Base-by-base conservation (phyloP, 495 filamentous ascomycete species). In the Neurospora sp. region DNA sequence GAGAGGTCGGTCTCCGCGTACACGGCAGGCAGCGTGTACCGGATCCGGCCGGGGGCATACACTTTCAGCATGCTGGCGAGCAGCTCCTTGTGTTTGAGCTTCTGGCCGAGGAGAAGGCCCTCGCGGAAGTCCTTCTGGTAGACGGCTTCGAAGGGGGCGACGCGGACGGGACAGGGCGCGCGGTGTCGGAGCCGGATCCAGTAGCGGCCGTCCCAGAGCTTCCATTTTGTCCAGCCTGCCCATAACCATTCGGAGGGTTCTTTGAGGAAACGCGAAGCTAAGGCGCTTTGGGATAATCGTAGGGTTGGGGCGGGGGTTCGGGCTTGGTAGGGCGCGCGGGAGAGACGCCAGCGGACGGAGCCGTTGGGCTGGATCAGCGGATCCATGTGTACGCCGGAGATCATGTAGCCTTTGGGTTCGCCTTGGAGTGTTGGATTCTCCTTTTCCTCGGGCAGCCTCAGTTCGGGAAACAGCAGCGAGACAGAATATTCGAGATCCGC, bases 171-270 rank as follows among this genome's bases (percentile, higher is more conserved):
- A 71, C 75, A 75, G 2, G 78, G 76, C 1, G 84, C 74, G 17
- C 76, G 78, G 73, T 86, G 83, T 17, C 77, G 74, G 12, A 93
- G 48, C 4, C 89, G 87, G 42, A 97, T 81, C 95, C 95, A 98
- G 82, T 87, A 97, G 9, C 95, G 87, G 10, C 90, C 87, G 78
- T 98, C 95, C 87, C 89, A 97, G 1, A 96, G 82, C 3, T 75
- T 74, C 86, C 86, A 89, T 0, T 72, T 40, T n/a, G 75, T 78
- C 83, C 81, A 77, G 40, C n/a, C 7, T 6, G 69, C 61, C 72
- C 48, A 65, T 8, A 72, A 65, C 76, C 74, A 78, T 0, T 40
- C 22, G 0, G 48, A 42, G 1, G 76, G 72, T 5, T 38, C 40
- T 2, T 45, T 44, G 8, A 41, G 14, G 5, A 27, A 16, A 4